Evolutionary conservation across 305 asterid genomes (phyloP).

Genomic region (Nicotiana rustica): DNA sequence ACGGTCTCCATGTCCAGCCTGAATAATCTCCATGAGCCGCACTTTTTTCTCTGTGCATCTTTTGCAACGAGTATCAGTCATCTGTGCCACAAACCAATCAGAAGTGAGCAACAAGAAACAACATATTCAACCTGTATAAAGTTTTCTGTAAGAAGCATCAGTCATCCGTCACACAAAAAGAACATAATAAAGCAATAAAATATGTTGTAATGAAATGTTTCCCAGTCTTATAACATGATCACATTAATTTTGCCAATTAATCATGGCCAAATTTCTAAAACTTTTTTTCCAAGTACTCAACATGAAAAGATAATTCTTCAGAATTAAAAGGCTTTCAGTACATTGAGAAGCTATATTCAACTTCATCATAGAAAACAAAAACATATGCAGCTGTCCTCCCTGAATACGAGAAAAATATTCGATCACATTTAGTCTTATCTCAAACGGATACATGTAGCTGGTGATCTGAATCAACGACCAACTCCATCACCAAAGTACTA

Average conservation of each 20-base stretch:
- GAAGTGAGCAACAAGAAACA: slow-evolving; percentile 32
- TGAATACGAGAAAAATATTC: background rate
- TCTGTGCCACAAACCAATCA: slow-evolving; percentile 52
- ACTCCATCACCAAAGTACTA: background rate
- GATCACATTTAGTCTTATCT: background rate
- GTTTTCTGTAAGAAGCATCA: slow-evolving; percentile 3
- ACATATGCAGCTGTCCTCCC: background rate
- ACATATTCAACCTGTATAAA: background rate
- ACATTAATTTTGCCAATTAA: background rate
- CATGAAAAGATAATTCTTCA: slow-evolving; percentile 24
- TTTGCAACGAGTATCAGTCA: slow-evolving; percentile 92
- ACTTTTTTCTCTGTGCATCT: slow-evolving; percentile 77
- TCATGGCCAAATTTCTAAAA: slow-evolving; percentile 16
- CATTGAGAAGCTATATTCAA: slow-evolving; percentile 29
- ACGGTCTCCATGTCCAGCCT: slow-evolving; percentile 86
- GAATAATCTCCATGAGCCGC: slow-evolving; percentile 72
- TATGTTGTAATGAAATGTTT: background rate
- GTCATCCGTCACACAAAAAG: slow-evolving; percentile 19
- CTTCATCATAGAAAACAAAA: slow-evolving; percentile 28
- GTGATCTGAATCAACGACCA: background rate
- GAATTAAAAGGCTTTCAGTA: background rate
- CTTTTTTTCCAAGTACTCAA: background rate
- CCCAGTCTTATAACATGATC: background rate
- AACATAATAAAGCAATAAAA: slow-evolving; percentile 2
- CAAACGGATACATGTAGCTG: slow-evolving; percentile 7